phyloP scores from a whole-genome alignment of 2,329 filamentous ascomycete species.

The Botrytis squamosa region DNA sequence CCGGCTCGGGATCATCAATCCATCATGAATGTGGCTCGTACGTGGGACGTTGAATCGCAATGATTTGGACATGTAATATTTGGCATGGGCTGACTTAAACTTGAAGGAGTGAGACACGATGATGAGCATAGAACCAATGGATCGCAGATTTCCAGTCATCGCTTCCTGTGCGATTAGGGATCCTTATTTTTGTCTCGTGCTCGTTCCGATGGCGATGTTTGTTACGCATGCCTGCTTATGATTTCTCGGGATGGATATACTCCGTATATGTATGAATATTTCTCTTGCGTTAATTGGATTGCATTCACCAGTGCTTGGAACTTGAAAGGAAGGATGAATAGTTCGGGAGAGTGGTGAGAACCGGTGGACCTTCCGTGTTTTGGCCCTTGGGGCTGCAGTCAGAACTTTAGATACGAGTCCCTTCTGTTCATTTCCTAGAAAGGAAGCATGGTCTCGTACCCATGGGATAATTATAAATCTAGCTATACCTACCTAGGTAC shows the following conservation, averaged over 20 bases:
- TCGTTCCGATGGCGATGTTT: not conserved
- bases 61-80: not conserved
- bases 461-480: too few species aligned
- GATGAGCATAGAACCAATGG: not conserved
- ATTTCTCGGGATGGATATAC: not conserved
- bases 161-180: not conserved
- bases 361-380: not conserved
- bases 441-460: accelerated
- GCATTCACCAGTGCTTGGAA: too few species aligned
- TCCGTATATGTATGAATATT: not conserved
- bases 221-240: not conserved
- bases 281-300: not conserved
- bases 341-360: not conserved
- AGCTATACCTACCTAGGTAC: too few species aligned
- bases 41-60: not conserved
- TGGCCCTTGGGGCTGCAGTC: not conserved
- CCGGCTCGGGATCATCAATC: not conserved
- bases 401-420: not conserved
- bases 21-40: not conserved
- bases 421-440: not conserved
- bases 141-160: not conserved
- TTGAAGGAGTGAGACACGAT: not conserved
- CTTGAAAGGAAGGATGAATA: too few species aligned
- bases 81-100: not conserved
- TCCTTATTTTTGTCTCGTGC: not conserved